Evolutionary conservation across 441 rosid species (phyloP).

Genomic region (Pelargonium citronellum): DNA sequence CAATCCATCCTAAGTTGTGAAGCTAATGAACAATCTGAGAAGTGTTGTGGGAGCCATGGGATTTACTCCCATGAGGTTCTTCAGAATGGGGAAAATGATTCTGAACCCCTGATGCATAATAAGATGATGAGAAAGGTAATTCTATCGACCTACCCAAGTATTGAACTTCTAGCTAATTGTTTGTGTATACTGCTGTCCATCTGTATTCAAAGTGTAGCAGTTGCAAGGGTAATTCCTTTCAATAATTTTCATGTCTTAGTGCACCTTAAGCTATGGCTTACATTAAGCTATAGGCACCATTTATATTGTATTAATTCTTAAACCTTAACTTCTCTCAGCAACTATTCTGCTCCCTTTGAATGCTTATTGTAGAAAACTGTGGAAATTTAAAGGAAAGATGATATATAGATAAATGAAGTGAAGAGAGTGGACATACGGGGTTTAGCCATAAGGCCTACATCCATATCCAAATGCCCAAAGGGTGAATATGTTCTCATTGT

Average conservation of each 20-base stretch:
- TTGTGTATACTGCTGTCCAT: slow-evolving; percentile 15
- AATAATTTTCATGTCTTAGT: slow-evolving; percentile 8
- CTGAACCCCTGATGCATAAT: slow-evolving; percentile 28
- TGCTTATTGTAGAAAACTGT: no score
- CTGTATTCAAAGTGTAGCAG: slow-evolving; percentile 14
- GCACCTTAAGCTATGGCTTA: slow-evolving; percentile 10
- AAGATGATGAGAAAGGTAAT: slow-evolving; percentile 79
- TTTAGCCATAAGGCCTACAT: no score
- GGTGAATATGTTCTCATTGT: no score
- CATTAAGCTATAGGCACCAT: background rate
- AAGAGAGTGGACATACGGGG: no score
- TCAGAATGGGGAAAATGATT: slow-evolving; percentile 42
- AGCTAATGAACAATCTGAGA: slow-evolving; percentile 35
- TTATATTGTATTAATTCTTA: background rate
- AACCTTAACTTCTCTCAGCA: background rate
- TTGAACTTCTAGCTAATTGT: slow-evolving; percentile 1
- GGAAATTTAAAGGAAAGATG: no score
- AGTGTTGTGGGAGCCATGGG: slow-evolving; percentile 46
- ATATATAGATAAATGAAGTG: no score
- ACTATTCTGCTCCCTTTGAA: background rate
- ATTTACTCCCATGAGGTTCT: slow-evolving; percentile 92
- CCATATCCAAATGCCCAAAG: no score
- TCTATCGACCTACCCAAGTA: slow-evolving; percentile 9
- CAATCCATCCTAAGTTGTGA: slow-evolving; percentile 31
- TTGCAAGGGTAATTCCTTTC: slow-evolving; percentile 17